Conservation (phyloP, 163 green algal species). For the Scenedesmus sp. region DNA sequence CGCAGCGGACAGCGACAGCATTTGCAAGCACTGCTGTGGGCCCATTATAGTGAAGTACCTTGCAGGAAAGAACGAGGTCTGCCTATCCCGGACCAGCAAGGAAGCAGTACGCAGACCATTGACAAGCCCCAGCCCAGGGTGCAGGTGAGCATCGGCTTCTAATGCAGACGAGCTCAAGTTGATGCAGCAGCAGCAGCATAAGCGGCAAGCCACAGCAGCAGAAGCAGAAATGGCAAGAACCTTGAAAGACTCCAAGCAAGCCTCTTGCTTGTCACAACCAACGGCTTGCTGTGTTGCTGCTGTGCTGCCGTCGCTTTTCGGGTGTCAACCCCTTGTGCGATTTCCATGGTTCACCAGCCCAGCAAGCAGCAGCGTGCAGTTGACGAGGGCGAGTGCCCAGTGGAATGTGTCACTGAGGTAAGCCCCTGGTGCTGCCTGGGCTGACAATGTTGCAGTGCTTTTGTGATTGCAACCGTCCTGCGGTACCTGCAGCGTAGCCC, state of each 20-base stretch:
- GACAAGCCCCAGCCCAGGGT: neutral
- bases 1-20: neutral
- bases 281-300: no score
- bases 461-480: neutral
- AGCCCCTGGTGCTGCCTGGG: neutral
- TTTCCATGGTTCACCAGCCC: neutral
- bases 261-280: neutral
- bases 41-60: neutral
- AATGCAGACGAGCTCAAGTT: neutral
- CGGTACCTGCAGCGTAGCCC: no score
- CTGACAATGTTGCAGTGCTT: neutral
- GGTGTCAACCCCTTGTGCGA: neutral
- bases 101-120: neutral
- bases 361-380: slow-evolving; percentile 1
- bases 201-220: neutral
- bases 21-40: neutral
- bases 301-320: no score
- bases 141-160: neutral
- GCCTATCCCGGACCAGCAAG: neutral
- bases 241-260: no score
- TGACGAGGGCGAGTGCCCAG: slow-evolving; percentile 5
- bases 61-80: neutral
- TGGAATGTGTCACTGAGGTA: slow-evolving; percentile 41
- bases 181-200: neutral
- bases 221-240: neutral